Base-by-base conservation (phyloP, 768 basidiomycete species). In the Astraeus odoratus region DNA sequence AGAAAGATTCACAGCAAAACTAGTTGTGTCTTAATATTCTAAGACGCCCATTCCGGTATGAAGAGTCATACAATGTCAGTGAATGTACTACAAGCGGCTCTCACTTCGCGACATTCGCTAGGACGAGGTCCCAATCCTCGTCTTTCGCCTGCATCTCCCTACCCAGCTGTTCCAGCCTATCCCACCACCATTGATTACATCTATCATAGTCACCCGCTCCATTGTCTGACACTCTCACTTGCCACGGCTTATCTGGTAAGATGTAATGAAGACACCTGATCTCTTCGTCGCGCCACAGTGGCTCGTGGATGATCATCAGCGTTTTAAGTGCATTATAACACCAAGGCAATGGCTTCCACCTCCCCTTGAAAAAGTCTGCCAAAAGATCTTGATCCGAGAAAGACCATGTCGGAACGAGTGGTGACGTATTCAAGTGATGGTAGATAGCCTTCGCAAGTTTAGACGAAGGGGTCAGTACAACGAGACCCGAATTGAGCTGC, bases 361-460 rank as follows among this genome's bases (percentile, higher is more conserved):
- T 80, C 15, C 83, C 85, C 44, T 73, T 64, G 70, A 95, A 98
- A 58, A 80, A 78, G 25, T 74, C 76, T 1, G 93, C 76, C 25
- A 97, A 77, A 25, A 96, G 74, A 54, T 99, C 95, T 63, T 99
- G 95, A 63, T 99, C 95, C 1, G 91, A 82, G 61, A 97, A 96
- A n/a, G 61, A 64, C 69, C 75, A 82, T 0, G 68, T 67, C 3
- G 71, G 47, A 7, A 86, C 68, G 8, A 73, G 68, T 3, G 77
- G 75, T 8, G 76, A 77, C 4, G 68, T 75, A 44, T 52, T 25
- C 23, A 66, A 44, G 76, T 67, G 42, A 61, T 61, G 39, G 63
- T 67, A 49, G 59, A 98, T 73, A 7, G 60, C 62, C 13, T 74
- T 58, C 46, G 80, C 71, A 4, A 83, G 69, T 20, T 69, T 59